Base-by-base conservation (phyloP, 1,139 yeast species). In the Sugiyamaella novakii region DNA sequence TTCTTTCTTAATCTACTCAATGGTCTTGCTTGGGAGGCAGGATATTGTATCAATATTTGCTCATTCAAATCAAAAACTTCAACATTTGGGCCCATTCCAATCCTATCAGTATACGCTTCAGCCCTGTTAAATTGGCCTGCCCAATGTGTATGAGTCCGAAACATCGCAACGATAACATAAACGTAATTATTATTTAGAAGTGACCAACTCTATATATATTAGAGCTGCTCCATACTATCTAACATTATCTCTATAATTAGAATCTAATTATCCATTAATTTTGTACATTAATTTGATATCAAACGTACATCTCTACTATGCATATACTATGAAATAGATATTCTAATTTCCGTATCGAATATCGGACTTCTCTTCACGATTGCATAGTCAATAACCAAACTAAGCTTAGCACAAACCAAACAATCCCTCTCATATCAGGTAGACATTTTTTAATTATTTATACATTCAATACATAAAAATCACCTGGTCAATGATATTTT, bases 381-480 rank as follows among this genome's bases (percentile, higher is more conserved):
- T n/a, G n/a, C n/a, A n/a, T n/a, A n/a, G n/a, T n/a, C n/a, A n/a
- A n/a, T n/a, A n/a, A n/a, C n/a, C n/a, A n/a, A n/a, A n/a, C n/a
- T n/a, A n/a, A n/a, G n/a, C n/a, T n/a, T n/a, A n/a, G n/a, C n/a
- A n/a, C n/a, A n/a, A n/a, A 24, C 27, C 27, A 24, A 29, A 29
- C 33, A n/a, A n/a, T n/a, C n/a, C n/a, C n/a, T n/a, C n/a, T n/a
- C n/a, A n/a, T n/a, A n/a, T n/a, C 27, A 34, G 38, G 27, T 11
- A 24, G 29, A 14, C 19, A 3, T 24, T 22, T 17, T 29, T 17
- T 28, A 31, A 33, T 33, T 34, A 33, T 42, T 42, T 42, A 42
- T 42, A 42, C 46, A 42, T 42, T 35, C 46, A 33, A 42, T 42
- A 42, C 46, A 42, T 42, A 35, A 39, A 25, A 38, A 41, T 41